A percentile compares a stretch with the other conserved stretches of the same genome.
These are phyloP conservation scores for Irpex sp. DNA, from an alignment of 1,284 basidiomycete genomes.

Conservation along the genomic window DNA sequence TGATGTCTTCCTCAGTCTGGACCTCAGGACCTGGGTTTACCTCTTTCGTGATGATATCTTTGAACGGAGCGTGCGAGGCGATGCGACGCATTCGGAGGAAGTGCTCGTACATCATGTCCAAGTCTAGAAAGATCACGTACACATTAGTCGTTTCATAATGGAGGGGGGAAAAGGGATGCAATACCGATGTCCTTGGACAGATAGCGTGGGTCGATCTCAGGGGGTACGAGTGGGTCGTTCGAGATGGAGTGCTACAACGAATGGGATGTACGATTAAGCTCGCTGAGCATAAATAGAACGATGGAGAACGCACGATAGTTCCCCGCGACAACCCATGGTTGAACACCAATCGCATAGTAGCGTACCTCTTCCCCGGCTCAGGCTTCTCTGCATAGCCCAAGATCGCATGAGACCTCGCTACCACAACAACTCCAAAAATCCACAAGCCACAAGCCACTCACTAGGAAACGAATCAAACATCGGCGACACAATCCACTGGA, in stretches of 20 bases:
- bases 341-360: conserved; percentile 22
- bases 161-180: background rate
- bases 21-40: conserved; percentile 6
- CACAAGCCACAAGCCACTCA: conserved; percentile 3
- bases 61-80: conserved; percentile 7
- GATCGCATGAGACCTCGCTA: too few relatives aligned
- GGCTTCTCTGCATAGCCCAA: conserved; percentile 14
- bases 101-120: conserved; percentile 40
- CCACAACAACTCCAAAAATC: background rate
- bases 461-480: conserved; percentile 14
- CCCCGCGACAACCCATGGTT: conserved; percentile 26
- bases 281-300: background rate
- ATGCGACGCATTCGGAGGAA: conserved; percentile 34
- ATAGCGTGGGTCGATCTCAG: conserved; percentile 43
- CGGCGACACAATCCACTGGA: conserved; percentile 20
- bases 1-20: conserved; percentile 2
- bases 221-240: conserved; percentile 32
- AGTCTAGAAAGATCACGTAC: conserved; percentile 18
- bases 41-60: conserved; percentile 1
- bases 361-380: conserved; percentile 20
- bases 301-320: conserved; percentile 30
- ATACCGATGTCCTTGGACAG: conserved; percentile 42
- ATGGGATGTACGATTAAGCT: background rate
- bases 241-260: conserved; percentile 31
- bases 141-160: background rate